A percentile compares a stretch with the other conserved stretches of the same genome.
These are phyloP conservation scores for Cystobasidium ongulense DNA, from an alignment of 768 basidiomycete genomes.

Conservation along the genomic window DNA sequence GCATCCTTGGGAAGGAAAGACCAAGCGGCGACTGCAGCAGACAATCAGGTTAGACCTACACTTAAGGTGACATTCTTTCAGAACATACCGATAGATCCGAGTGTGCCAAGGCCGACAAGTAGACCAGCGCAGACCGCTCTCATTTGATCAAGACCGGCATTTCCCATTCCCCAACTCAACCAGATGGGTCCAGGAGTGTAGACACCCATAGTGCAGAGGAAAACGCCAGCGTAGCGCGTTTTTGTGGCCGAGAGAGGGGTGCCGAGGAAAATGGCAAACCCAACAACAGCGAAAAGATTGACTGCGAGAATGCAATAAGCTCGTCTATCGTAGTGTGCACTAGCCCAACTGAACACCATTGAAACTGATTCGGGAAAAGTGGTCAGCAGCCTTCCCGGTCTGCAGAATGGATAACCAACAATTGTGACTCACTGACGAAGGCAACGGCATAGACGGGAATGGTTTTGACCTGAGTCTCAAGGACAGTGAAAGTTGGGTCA, in stretches of 20 bases:
- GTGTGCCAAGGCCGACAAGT: conserved; percentile 22
- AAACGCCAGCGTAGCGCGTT: conserved; percentile 24
- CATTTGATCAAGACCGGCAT: conserved; percentile 18
- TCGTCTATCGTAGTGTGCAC: conserved; percentile 15
- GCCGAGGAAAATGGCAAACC: conserved; percentile 25
- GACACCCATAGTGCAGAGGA: conserved; percentile 27
- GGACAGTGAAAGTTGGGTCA: conserved; percentile 16
- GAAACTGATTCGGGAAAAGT: not conserved
- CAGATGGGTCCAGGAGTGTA: conserved; percentile 20
- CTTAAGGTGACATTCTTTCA: not conserved
- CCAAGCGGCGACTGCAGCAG: not conserved
- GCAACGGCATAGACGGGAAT: conserved; percentile 19
- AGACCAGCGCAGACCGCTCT: conserved; percentile 24
- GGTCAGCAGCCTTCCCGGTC: not conserved
- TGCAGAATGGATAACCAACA: not conserved
- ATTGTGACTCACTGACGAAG: conserved; percentile 21
- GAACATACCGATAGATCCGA: conserved; percentile 16
- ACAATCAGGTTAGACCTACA: not conserved
- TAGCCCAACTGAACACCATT: not conserved
- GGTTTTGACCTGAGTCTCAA: conserved; percentile 28
- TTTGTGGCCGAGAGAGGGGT: not conserved
- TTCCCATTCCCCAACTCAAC: conserved; percentile 12
- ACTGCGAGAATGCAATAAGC: conserved; percentile 20
- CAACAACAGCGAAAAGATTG: conserved; percentile 17
- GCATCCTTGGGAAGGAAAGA: conserved; percentile 19